Evolutionary conservation across 2,329 filamentous ascomycete genomes (phyloP), one percentile per base, ranked within the genome.

Genomic region (Neofusicoccum kwambonambiense): DNA sequence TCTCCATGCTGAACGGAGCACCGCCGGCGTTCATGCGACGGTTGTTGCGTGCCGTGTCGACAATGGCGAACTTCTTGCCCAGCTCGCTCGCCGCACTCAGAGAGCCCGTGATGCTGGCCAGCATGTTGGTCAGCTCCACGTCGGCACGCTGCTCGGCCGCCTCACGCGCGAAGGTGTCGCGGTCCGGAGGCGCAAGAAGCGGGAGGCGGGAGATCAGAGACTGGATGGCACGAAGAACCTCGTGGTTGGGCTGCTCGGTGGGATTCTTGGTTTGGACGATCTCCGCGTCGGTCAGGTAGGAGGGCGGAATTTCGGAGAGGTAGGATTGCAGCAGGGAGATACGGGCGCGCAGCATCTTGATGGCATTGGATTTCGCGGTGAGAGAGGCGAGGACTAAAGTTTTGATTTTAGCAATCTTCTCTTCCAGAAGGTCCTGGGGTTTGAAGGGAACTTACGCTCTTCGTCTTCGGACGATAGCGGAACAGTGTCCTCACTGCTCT

Each of bases 361-460:
- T 90, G 31, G 95, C 93, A 77, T 97, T 98, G 68, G 90, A 86
- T 72, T 96, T 97, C 67, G 93, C 90, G 34, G 89, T 95, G 22
- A 99, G 86, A 15, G 82, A 86, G 27, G 87, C 83, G 62, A 90
- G 83, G 50, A 89, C 84, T 86, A 65, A 5, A 35, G 2, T 37
- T 3, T 35, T 27, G 56, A 42, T 39, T 31, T 47, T 19, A 37
- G n/a, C 3, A 9, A 19, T 31, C 4, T 12, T 7, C 4, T 1
- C 12, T 45, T 13, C 3, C 11, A 7, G 3, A 9, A 22, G 42
- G 13, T 3, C 37, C 31, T 7, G 56, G 5, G 11, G 17, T 31
- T 7, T 31, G 3, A n/a, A n/a, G n/a, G 9, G 41, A 13, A 61
- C 82, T 69, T 79, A 85, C 85, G 76, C 72, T 90, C 88, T 77